phyloP scores from a whole-genome alignment of 2,329 filamentous ascomycete genomes.

The Coniochaeta prunicola region DNA sequence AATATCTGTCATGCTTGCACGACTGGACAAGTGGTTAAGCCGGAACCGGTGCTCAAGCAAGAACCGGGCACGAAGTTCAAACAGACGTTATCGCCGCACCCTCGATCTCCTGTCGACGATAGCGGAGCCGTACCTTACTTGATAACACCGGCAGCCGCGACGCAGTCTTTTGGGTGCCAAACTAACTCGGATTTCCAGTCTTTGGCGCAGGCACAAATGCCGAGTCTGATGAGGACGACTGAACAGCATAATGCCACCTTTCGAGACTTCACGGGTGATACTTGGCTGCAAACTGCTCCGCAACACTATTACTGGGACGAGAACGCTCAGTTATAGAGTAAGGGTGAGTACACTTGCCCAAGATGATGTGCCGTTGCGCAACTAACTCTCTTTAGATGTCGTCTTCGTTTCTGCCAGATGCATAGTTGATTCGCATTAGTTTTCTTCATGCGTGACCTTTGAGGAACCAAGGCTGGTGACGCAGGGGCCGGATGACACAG shows the following conservation, averaged over 20 bases:
- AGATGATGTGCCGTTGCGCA: neutral
- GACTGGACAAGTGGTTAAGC: neutral
- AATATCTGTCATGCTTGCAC: neutral
- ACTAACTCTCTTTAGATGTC: neutral
- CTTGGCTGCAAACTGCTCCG: neutral
- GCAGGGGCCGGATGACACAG: no score
- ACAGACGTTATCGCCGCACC: neutral
- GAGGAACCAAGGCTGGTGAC: neutral
- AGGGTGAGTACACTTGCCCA: neutral
- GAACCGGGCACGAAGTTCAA: neutral
- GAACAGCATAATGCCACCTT: neutral
- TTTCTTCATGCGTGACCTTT: neutral
- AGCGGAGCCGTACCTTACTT: neutral
- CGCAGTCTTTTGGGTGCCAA: neutral
- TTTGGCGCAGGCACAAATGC: neutral
- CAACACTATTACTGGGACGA: neutral
- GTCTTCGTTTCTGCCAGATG: neutral
- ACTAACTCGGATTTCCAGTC: neutral
- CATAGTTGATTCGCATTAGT: neutral
- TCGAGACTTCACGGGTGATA: neutral
- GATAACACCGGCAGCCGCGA: neutral
- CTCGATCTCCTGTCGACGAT: neutral
- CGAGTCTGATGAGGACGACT: neutral
- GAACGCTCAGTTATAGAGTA: neutral
- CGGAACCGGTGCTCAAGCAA: neutral